These are phyloP conservation scores for Hyparrhenia diplandra DNA, from an alignment of 176 grass and related monocot species.

Conservation along the genomic window DNA sequence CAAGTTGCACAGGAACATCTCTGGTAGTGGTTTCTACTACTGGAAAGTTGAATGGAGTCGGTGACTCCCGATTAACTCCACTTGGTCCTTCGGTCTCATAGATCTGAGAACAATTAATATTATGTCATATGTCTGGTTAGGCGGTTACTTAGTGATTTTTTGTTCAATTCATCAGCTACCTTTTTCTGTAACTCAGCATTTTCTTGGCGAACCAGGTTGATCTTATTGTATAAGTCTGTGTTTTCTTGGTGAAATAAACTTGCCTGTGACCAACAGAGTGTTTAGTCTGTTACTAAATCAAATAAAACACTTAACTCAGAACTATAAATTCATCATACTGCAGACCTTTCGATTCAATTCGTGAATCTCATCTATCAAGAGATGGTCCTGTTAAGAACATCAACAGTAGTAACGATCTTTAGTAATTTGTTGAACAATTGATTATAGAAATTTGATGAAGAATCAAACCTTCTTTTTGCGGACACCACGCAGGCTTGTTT, in stretches of 20 bases:
- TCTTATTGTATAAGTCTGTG: slow-evolving; percentile 70
- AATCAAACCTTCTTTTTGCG: slow-evolving; percentile 56
- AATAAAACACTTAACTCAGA: neutral
- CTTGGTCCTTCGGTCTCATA: slow-evolving; percentile 46
- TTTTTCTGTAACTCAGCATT: slow-evolving; percentile 66
- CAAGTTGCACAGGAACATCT: slow-evolving; percentile 60
- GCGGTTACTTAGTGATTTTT: neutral
- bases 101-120: slow-evolving; percentile 36
- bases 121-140: neutral
- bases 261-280: slow-evolving; percentile 38
- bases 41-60: slow-evolving; percentile 51
- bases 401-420: slow-evolving; percentile 19
- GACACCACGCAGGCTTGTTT: slow-evolving; percentile 54
- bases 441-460: neutral
- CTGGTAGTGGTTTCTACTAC: slow-evolving; percentile 49
- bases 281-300: neutral
- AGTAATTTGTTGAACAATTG: slow-evolving; percentile 19
- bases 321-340: neutral
- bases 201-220: slow-evolving; percentile 61
- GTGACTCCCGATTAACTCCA: slow-evolving; percentile 32
- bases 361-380: slow-evolving; percentile 73
- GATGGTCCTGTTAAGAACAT: slow-evolving; percentile 58
- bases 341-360: slow-evolving; percentile 69
- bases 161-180: slow-evolving; percentile 37
- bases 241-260: slow-evolving; percentile 79